These are phyloP conservation scores for Xylariomycetidae sp. DNA, from an alignment of 2,329 filamentous ascomycete species.

Conservation along the genomic window DNA sequence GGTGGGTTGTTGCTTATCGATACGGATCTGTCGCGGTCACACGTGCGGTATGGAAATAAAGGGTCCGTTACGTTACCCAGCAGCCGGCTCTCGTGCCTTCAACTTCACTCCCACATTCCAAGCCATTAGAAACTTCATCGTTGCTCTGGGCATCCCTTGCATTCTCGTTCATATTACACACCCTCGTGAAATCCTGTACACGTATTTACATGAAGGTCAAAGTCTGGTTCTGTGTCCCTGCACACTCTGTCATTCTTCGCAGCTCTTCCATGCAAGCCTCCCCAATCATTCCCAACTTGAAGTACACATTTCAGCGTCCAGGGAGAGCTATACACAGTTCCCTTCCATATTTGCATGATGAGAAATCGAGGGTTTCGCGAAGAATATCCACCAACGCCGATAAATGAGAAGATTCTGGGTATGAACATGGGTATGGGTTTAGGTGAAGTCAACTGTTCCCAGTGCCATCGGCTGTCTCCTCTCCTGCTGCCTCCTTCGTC, in stretches of 20 bases:
- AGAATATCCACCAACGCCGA: constrained; percentile 13
- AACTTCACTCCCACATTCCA: neutral
- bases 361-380: too few species aligned
- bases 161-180: constrained; percentile 9
- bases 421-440: constrained; percentile 2
- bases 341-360: too few species aligned
- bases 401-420: too few species aligned
- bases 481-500: constrained; percentile 51
- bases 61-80: neutral
- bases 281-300: too few species aligned
- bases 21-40: constrained; percentile 16
- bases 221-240: too few species aligned
- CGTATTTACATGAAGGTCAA: too few species aligned
- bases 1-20: constrained; percentile 19
- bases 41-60: constrained; percentile 7
- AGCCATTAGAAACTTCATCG: too few species aligned
- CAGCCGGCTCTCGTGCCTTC: neutral
- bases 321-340: too few species aligned
- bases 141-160: too few species aligned
- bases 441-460: constrained; percentile 12
- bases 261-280: too few species aligned
- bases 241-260: too few species aligned
- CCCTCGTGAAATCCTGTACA: constrained; percentile 10
- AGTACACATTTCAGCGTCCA: too few species aligned
- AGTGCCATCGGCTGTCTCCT: constrained; percentile 34